Base-by-base conservation (phyloP, 2,329 filamentous ascomycete genomes). In the Colletotrichum musae region DNA sequence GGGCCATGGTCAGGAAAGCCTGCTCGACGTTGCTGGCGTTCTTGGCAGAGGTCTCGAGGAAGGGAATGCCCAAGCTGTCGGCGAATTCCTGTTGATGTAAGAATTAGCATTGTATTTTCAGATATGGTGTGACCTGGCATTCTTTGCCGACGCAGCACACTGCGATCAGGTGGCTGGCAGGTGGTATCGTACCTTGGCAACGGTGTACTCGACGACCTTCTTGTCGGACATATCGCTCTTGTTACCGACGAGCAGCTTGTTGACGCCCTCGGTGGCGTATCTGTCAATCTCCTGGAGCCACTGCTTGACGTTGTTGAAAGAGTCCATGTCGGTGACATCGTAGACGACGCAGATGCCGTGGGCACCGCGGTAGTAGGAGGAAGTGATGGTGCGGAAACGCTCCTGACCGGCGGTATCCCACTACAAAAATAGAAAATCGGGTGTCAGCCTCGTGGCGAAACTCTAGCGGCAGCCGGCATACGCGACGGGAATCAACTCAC, bases 151-250 rank as follows among this genome's bases (percentile, higher is more conserved):
- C 52, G 43, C 18, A 36, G 36, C 18, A 32, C 6, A 61, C 36
- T 5, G 5, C 3, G 32, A 54, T 69, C 51, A 58, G 61, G 39
- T 52, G 45, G 56, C 48, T 51, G 57, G 51, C 32, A 56, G 16
- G 43, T 47, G 28, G 53, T 51, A 32, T 53, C 88, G 71, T 87
- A 98, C 96, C 94, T 99, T 99, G 76, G 96, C 96, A 75, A 98
- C 96, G 73, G 94, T 97, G 90, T 99, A 99, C 84, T 99, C 96
- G 72, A 99, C 96, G 48, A 98, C 96, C 89, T 98, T 99, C 93
- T 99, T 99, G 86, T 99, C 96, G 70, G 95, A 91, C 94, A 99
- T 98, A 93, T 99, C 96, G 85, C 94, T 97, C 93, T 99, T 99
- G 93, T 99, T 99, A 80, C 96, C 96, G 72, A 99, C 95, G 72